phyloP scores from a whole-genome alignment of 495 filamentous ascomycete species.

The Lasiosphaeria hispida region DNA sequence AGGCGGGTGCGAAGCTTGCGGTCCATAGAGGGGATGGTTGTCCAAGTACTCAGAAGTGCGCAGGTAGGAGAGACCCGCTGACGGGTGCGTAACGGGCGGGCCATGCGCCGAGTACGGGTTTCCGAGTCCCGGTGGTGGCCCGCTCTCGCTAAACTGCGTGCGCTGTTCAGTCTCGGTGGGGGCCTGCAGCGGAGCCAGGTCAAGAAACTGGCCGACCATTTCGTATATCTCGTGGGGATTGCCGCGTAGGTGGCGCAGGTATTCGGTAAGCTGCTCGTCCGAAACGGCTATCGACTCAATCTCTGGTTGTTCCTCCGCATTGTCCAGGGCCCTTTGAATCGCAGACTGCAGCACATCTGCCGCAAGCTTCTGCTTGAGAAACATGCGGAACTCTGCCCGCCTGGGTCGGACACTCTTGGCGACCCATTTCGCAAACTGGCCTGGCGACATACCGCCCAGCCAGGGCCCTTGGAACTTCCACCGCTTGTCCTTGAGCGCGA shows the following conservation, averaged over 20 bases:
- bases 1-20: slow-evolving; percentile 59
- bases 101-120: slow-evolving; percentile 57
- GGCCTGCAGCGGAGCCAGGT: slow-evolving; percentile 45
- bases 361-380: slow-evolving; percentile 50
- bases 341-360: slow-evolving; percentile 44
- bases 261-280: slow-evolving; percentile 58
- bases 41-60: slow-evolving; percentile 65
- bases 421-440: slow-evolving; percentile 67
- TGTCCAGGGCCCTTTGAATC: slow-evolving; percentile 45
- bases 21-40: slow-evolving; percentile 84
- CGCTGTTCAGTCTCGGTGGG: no score
- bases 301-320: slow-evolving; percentile 39
- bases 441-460: slow-evolving; percentile 70
- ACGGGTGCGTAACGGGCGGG: slow-evolving; percentile 85
- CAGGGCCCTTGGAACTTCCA: slow-evolving; percentile 84
- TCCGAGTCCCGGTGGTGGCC: no score
- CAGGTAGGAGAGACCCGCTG: slow-evolving; percentile 82
- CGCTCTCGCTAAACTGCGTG: no score
- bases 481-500: slow-evolving; percentile 39
- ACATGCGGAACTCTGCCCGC: slow-evolving; percentile 60
- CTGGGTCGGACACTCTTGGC: slow-evolving; percentile 57
- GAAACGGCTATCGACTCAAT: slow-evolving; percentile 43
- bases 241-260: slow-evolving; percentile 58
- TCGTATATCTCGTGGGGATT: slow-evolving; percentile 45
- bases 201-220: slow-evolving; percentile 54